phyloP scores from a whole-genome alignment of 768 basidiomycete species.

The Rhodotorula kratochvilovae region DNA sequence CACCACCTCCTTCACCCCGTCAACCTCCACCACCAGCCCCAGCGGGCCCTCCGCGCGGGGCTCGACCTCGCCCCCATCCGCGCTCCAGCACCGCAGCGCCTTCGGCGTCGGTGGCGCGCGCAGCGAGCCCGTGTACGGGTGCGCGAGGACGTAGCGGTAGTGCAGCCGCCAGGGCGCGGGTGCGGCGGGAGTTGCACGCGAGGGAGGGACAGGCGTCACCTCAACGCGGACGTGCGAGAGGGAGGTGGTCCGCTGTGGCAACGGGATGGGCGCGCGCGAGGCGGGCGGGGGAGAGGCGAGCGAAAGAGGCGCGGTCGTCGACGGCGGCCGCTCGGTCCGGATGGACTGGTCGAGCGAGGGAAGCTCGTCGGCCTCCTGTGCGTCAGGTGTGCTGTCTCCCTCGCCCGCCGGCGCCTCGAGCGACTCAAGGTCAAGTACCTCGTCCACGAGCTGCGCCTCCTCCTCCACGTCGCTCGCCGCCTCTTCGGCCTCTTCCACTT shows the following conservation, averaged over 20 bases:
- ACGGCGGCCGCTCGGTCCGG: neutral
- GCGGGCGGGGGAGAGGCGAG: no score
- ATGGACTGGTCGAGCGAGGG: neutral
- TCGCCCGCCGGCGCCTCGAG: no score
- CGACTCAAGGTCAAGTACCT: neutral
- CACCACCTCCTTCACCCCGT: neutral
- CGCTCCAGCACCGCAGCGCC: neutral
- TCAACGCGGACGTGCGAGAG: slow-evolving; percentile 7
- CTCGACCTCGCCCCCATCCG: neutral
- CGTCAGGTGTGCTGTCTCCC: no score
- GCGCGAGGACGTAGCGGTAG: slow-evolving; percentile 4
- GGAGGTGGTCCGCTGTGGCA: neutral
- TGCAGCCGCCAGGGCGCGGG: slow-evolving; percentile 4
- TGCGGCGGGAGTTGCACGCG: neutral
- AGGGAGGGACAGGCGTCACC: slow-evolving; percentile 18
- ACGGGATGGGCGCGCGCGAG: no score
- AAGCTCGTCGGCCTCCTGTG: neutral
- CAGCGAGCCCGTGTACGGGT: neutral
- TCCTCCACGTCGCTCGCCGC: neutral
- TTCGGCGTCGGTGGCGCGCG: no score
- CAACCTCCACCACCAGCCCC: neutral
- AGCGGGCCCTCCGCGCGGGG: no score
- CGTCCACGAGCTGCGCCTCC: neutral
- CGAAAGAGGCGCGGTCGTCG: neutral
- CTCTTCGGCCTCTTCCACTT: neutral